Evolutionary conservation across 768 basidiomycete species (phyloP).

Genomic region (Boletus bicolor): DNA sequence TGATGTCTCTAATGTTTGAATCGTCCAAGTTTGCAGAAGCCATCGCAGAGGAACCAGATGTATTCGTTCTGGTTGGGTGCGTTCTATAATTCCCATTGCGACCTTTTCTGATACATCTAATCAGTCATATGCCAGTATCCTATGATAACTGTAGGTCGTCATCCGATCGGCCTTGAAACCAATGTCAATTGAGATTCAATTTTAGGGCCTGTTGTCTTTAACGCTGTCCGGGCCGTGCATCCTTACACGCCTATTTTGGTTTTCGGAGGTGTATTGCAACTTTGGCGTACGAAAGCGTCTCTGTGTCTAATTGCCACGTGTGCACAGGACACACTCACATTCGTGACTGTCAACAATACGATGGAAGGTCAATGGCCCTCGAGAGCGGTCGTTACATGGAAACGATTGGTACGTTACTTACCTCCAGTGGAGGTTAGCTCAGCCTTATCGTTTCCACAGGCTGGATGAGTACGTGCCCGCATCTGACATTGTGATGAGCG

Average conservation of each 20-base stretch:
- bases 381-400: slow-evolving; percentile 92
- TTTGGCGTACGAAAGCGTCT: not conserved
- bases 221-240: slow-evolving; percentile 71
- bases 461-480: slow-evolving; percentile 56
- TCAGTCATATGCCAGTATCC: slow-evolving; percentile 80
- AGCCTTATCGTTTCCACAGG: slow-evolving; percentile 23
- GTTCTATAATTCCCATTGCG: slow-evolving; percentile 12
- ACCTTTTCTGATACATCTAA: not conserved
- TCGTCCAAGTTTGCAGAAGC: slow-evolving; percentile 64
- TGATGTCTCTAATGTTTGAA: not conserved
- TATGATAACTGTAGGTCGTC: slow-evolving; percentile 56
- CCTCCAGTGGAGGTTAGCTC: not conserved
- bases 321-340: slow-evolving; percentile 48
- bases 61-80: slow-evolving; percentile 73
- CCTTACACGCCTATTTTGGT: slow-evolving; percentile 76
- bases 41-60: slow-evolving; percentile 76
- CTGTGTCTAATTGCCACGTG: not conserved
- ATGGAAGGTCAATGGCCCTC: slow-evolving; percentile 38
- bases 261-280: slow-evolving; percentile 54
- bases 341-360: slow-evolving; percentile 28
- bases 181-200: not conserved
- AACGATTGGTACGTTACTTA: slow-evolving; percentile 61
- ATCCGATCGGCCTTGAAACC: not conserved
- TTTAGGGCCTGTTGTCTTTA: slow-evolving; percentile 67
- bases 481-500: not conserved